These are phyloP conservation scores for Pyrenopolyporus hunteri DNA, from an alignment of 495 filamentous ascomycete genomes.

Conservation along the genomic window DNA sequence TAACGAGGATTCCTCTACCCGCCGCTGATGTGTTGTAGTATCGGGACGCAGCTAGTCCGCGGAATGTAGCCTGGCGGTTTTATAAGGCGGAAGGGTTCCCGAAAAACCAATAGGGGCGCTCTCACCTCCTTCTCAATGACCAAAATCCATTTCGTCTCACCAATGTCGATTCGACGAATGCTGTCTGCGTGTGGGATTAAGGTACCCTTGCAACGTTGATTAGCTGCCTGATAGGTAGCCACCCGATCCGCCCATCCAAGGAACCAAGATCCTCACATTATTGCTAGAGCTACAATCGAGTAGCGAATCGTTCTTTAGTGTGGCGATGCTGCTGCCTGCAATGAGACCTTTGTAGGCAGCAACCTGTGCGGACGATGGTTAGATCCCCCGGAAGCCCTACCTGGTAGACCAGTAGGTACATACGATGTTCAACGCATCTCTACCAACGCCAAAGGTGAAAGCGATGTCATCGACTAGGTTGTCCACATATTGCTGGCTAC, in stretches of 20 bases:
- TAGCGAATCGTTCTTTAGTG: conserved; percentile 32
- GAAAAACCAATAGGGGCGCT: not conserved
- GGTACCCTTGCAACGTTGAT: conserved; percentile 57
- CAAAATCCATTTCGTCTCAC: conserved; percentile 70
- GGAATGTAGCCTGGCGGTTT: conserved; percentile 73
- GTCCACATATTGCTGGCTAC: conserved; percentile 76
- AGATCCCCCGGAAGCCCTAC: not conserved
- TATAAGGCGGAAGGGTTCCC: not conserved
- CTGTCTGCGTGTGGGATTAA: conserved; percentile 68
- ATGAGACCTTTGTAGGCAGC: conserved; percentile 66
- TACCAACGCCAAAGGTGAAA: conserved; percentile 69
- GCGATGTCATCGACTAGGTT: conserved; percentile 83
- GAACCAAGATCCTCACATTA: conserved; percentile 24
- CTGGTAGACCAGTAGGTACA: conserved; percentile 11
- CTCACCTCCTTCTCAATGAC: conserved; percentile 91
- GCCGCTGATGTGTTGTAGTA: conserved; percentile 58
- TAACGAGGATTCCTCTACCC: conserved; percentile 71
- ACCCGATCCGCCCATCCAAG: no score
- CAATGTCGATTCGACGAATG: conserved; percentile 60
- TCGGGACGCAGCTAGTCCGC: conserved; percentile 62
- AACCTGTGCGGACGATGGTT: conserved; percentile 48
- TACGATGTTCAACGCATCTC: conserved; percentile 70
- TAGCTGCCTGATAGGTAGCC: not conserved
- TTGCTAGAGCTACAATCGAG: conserved; percentile 42
- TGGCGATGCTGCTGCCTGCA: conserved; percentile 39